Evolutionary conservation across 495 filamentous ascomycete species (phyloP), one percentile per base, ranked within the genome.

Genomic region (Hypomontagnella submonticulosa): DNA sequence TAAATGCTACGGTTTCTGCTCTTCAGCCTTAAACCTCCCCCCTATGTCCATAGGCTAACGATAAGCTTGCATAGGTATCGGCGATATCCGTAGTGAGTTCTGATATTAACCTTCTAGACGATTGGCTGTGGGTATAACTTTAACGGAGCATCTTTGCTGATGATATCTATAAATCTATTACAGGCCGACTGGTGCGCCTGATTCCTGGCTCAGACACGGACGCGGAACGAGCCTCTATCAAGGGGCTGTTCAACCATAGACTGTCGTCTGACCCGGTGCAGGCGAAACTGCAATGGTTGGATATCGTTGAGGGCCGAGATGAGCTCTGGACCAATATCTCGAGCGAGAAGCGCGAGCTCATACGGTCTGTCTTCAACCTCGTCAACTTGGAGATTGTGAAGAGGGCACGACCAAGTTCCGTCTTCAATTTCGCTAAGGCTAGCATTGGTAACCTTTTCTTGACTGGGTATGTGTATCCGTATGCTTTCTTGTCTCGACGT

Each of bases 401-500:
- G 78, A 83, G 92, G 7, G 83, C 89, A 27, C 82, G 95, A 8
- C 90, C 91, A 4, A 84, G 81, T 15, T 90, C 87, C 20, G 88
- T 88, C 16, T 98, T 97, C 74, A 91, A 95, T 75, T 98, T 97
- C 71, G 86, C 90, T 20, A 87, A 87, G 23, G 95, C 94, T 7
- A 92, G 89, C 51, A 89, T 97, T n/a, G 94, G 94, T 15, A 98
- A 98, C 73, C 77, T 98, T 27, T 98, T 98, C 76, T 77, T 98
- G 51, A 97, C 95, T 7, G 88, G 80, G 75, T 80, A 70, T 4
- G 73, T 63, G 10, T 38, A 34, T 13, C 1, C 16, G 10, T 38
- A 34, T 13, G 3, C 16, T 19, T 15, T 9, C 41, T 19, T 3
- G 4, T 43, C 4, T 8, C 1, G 10, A 11, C 10, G 3, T 38